Percentiles rank a stretch among this genome's conserved stretches.
Evolutionary conservation across 192 early-diverging fungal species (phyloP).

Genomic region (Coemansia sp.): DNA sequence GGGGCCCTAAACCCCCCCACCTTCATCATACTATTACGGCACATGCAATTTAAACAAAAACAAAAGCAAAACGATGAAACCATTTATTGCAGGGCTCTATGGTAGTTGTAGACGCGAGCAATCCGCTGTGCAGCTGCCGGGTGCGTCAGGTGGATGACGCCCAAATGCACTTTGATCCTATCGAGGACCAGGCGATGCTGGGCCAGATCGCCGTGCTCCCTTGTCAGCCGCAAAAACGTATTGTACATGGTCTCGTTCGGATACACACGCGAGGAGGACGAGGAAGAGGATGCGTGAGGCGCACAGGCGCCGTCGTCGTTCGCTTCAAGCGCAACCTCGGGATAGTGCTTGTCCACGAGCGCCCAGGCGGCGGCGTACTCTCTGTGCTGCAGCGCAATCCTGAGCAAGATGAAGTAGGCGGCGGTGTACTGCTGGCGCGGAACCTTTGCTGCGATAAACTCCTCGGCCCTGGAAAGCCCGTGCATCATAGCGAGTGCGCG

Average conservation of each 20-base stretch:
- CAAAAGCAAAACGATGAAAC: too few relatives aligned
- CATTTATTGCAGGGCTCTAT: background rate
- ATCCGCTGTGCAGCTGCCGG: constrained; percentile 20
- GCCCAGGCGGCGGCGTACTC: constrained; percentile 21
- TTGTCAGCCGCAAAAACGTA: constrained; percentile 13
- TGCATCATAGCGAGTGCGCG: constrained; percentile 3
- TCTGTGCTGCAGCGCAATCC: constrained; percentile 10
- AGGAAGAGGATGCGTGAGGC: too few relatives aligned
- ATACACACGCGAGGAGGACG: constrained; percentile 9
- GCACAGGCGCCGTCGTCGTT: too few relatives aligned
- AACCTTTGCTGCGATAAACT: constrained; percentile 21
- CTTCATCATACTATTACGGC: background rate
- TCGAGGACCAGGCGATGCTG: constrained; percentile 30
- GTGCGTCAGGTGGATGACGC: background rate
- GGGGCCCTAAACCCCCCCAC: background rate
- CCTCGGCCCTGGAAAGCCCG: background rate
- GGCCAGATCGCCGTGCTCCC: constrained; percentile 12
- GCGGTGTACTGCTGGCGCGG: constrained; percentile 33
- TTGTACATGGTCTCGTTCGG: constrained; percentile 39
- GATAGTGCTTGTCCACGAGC: constrained; percentile 27
- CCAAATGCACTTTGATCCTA: constrained; percentile 27
- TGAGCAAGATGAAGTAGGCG: constrained; percentile 21
- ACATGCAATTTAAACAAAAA: background rate
- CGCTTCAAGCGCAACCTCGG: background rate
- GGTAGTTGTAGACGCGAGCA: constrained; percentile 12